Conservation (phyloP, 306 rosid species). For the Prunus armeniaca region DNA sequence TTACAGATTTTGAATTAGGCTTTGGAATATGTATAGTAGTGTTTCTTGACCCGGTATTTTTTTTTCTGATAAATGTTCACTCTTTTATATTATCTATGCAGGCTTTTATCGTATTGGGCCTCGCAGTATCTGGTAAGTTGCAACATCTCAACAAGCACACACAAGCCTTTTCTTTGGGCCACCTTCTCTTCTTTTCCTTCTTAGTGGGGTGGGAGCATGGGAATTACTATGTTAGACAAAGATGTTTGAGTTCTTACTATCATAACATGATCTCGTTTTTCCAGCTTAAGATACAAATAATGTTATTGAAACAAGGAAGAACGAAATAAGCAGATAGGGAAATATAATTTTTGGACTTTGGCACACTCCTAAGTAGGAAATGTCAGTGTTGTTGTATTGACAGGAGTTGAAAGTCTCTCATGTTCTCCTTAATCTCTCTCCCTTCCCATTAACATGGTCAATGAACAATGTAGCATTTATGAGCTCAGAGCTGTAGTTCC, state of each 20-base stretch:
- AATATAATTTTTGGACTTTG: neutral
- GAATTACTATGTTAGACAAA: neutral
- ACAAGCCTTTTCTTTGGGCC: neutral
- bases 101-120: slow-evolving; percentile 70
- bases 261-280: neutral
- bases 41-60: neutral
- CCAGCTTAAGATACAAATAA: neutral
- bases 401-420: neutral
- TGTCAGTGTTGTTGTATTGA: neutral
- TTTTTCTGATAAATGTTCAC: slow-evolving; percentile 11
- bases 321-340: neutral
- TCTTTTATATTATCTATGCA: slow-evolving; percentile 48
- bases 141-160: neutral
- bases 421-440: too few relatives aligned
- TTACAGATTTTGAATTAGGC: slow-evolving; percentile 7
- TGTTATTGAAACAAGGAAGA: neutral
- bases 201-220: neutral
- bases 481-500: too few relatives aligned
- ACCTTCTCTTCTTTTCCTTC: neutral
- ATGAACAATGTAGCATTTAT: too few relatives aligned
- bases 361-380: neutral
- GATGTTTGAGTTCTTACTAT: neutral
- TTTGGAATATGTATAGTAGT: neutral
- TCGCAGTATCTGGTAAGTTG: slow-evolving; percentile 69
- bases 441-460: too few relatives aligned